phyloP scores from a whole-genome alignment of 2,329 filamentous ascomycete species.

The Penicillium sp. region DNA sequence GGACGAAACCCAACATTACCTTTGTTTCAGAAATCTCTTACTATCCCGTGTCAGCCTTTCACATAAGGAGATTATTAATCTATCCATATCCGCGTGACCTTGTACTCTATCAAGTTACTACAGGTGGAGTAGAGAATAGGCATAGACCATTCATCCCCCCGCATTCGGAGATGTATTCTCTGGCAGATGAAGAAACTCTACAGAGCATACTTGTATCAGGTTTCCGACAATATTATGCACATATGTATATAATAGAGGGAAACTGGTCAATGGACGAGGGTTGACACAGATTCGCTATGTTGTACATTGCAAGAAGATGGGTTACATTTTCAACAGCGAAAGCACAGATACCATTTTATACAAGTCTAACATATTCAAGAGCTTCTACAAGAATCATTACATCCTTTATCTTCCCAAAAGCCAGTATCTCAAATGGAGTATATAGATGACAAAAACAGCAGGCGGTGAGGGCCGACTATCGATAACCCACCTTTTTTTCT shows the following conservation, averaged over 20 bases:
- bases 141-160: neutral
- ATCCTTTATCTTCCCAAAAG: neutral
- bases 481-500: slow-evolving; percentile 25
- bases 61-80: neutral
- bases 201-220: neutral
- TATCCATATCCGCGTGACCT: neutral
- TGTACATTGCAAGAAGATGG: neutral
- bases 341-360: neutral
- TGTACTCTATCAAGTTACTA: neutral
- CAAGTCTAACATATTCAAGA: fast-evolving
- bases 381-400: neutral
- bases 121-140: neutral
- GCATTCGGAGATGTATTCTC: neutral
- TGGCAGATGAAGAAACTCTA: neutral
- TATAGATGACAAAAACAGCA: slow-evolving; percentile 7
- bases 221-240: neutral
- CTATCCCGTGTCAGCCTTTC: neutral
- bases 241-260: neutral
- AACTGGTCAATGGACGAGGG: neutral
- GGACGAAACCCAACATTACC: neutral
- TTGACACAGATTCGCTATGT: neutral
- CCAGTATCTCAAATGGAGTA: neutral
- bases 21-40: neutral
- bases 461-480: slow-evolving; percentile 16
- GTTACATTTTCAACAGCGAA: neutral